Conservation (phyloP, 108 stramenopile genomes). For the Cyclotella choctawhatcheeana region DNA sequence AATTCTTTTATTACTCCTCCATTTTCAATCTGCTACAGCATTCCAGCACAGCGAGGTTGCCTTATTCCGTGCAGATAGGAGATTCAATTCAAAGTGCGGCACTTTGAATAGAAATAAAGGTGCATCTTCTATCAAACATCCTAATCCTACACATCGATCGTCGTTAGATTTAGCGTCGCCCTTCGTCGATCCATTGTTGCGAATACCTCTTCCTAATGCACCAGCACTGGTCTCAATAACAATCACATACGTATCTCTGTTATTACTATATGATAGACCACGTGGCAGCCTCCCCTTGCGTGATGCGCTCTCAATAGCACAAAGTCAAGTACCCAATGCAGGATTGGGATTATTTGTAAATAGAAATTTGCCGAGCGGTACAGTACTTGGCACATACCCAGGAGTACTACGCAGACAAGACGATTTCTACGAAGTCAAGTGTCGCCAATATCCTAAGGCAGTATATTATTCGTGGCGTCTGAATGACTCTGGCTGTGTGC, state of each 20-base stretch:
- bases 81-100: too few species aligned
- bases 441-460: slow-evolving; percentile 54
- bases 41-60: too few species aligned
- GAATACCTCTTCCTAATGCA: too few species aligned
- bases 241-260: slow-evolving; percentile 67
- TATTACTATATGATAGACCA: slow-evolving; percentile 67
- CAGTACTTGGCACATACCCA: slow-evolving; percentile 78
- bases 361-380: slow-evolving; percentile 44
- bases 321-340: slow-evolving; percentile 58
- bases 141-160: too few species aligned
- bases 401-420: slow-evolving; percentile 65
- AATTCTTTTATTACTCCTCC: too few species aligned
- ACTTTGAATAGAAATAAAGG: too few species aligned
- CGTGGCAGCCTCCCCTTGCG: slow-evolving; percentile 48
- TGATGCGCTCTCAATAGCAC: slow-evolving; percentile 5
- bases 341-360: slow-evolving; percentile 71
- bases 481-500: slow-evolving; percentile 60
- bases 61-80: too few species aligned
- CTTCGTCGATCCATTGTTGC: too few species aligned
- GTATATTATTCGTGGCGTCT: slow-evolving; percentile 82
- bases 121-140: too few species aligned
- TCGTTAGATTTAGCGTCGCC: too few species aligned
- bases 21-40: too few species aligned
- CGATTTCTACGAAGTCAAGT: slow-evolving; percentile 55
- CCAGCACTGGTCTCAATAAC: slow-evolving; percentile 41